A percentile compares a stretch with the other conserved stretches of the same genome.
Evolutionary conservation across 441 rosid species (phyloP).

Genomic region (Adansonia madagascariensis): DNA sequence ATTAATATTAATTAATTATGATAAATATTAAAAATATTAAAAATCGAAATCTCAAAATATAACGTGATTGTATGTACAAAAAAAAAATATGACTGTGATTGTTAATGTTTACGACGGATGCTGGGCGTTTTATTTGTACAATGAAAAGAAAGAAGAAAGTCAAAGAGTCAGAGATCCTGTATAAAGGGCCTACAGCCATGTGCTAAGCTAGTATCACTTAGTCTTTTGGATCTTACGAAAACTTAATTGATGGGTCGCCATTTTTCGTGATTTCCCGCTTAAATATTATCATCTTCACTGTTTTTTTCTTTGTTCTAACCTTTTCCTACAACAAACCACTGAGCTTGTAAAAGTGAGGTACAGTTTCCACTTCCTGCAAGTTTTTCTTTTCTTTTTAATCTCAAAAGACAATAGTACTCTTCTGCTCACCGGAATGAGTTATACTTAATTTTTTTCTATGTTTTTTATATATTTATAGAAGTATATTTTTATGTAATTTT

Average conservation of each 20-base stretch:
- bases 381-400: no score
- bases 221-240: conserved; percentile 30
- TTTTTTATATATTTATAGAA: no score
- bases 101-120: conserved; percentile 1
- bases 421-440: no score
- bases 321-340: background rate
- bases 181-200: conserved; percentile 44
- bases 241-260: conserved; percentile 40
- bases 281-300: conserved; percentile 17
- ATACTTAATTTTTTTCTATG: no score
- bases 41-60: no score
- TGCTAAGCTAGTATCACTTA: conserved; percentile 36
- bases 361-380: background rate
- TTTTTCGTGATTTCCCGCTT: conserved; percentile 30
- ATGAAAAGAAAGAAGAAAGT: conserved; percentile 21
- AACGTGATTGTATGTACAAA: no score
- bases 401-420: no score
- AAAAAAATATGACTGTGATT: background rate
- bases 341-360: background rate
- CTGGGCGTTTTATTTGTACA: conserved; percentile 7
- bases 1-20: no score
- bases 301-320: background rate
- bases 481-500: no score
- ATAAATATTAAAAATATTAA: no score
- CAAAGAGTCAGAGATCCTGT: conserved; percentile 36